Base-by-base conservation (phyloP, 1,284 basidiomycete species). In the Trichosporon coremiiforme region DNA sequence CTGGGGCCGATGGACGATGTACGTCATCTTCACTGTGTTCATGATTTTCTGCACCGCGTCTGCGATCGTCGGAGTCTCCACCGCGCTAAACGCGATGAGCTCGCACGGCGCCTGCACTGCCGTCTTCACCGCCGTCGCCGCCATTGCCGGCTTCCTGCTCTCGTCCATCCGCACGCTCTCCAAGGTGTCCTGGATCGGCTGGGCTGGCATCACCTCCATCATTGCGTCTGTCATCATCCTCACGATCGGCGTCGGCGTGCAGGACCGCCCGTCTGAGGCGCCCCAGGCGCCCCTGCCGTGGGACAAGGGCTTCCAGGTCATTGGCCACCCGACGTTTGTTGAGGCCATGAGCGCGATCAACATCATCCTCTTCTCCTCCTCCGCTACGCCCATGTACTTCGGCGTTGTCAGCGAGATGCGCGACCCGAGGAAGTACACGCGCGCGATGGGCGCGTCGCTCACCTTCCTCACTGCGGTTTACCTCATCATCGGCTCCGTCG, bases 231-330 rank as follows among this genome's bases (percentile, higher is more conserved):
- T 80, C 66, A 65, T 83, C 64, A 76, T 75, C 50, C 70, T 82
- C 22, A 79, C 78, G 31, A 73, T 83, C 68, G 78, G 82, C 3
- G 80, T 82, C 25, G 80, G 77, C 13, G 73, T 80, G 2, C 74
- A 77, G 60, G 79, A 80, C 68, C 74, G 83, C 60, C 82, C 83
- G 1, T 75, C 79, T 2, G 74, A 74, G 12, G 81, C 81, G 0
- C 82, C 83, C 17, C 66, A 60, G 64, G 31, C 68, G 36, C 57
- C 57, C 13, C 77, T 76, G 0, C 73, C 76, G 0, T 83, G 74
- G 74, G 77, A 79, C 66, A 77, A 75, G 70, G 71, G 73, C 29
- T 72, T 79, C 73, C 62, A 70, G 29, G 71, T 78, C 35, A 73
- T 77, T 50, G 74, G 70, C 57, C 64, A 68, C 55, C 77, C 79